Base-by-base conservation (phyloP, 257 asterid genomes). In the Fraxinus quadrangulata region DNA sequence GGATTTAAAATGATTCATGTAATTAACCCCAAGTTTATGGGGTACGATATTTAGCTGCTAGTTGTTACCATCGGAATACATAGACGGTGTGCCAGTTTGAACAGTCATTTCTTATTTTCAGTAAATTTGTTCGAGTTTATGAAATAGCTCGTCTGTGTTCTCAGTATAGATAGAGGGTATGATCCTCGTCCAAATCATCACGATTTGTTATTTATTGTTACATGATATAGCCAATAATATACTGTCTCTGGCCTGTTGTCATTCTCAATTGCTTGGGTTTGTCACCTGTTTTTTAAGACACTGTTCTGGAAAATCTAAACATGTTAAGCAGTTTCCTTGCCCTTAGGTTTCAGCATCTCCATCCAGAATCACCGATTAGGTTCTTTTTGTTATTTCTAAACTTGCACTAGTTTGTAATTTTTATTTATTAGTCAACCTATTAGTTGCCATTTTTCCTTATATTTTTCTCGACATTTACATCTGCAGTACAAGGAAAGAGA, bases 401-500 rank as follows among this genome's bases (percentile, higher is more conserved):
- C 69, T 23, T 23, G 68, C 31, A 63, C 21, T 24, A 30, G 1
- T 71, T 39, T 42, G 63, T 30, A 23, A 23, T 42, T 37, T 70
- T 21, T 5, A n/a, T 65, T 33, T 45, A 31, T 47, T 10, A n/a
- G n/a, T 74, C 47, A 9, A 79, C 33, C 71, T 75, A 54, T 47
- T 19, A 17, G 14, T 68, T 34, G 37, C 45, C 37, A 72, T 71
- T 70, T 30, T 56, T 54, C 71, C 77, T 75, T 12, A 31, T n/a
- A 30, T 14, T 47, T 10, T 24, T 63, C 67, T 28, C 72, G 13
- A 28, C 17, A 54, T 26, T 34, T 76, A 74, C 69, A 74, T 72
- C 61, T 81, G 42, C 86, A 96, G 97, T 81, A 81, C 78, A 85
- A 92, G 99, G 87, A 86, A 63, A 80, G 92, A 93, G 80, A 96